These are phyloP conservation scores for Dryadomyces quercivorus DNA, from an alignment of 2,329 filamentous ascomycete genomes.

Conservation along the genomic window DNA sequence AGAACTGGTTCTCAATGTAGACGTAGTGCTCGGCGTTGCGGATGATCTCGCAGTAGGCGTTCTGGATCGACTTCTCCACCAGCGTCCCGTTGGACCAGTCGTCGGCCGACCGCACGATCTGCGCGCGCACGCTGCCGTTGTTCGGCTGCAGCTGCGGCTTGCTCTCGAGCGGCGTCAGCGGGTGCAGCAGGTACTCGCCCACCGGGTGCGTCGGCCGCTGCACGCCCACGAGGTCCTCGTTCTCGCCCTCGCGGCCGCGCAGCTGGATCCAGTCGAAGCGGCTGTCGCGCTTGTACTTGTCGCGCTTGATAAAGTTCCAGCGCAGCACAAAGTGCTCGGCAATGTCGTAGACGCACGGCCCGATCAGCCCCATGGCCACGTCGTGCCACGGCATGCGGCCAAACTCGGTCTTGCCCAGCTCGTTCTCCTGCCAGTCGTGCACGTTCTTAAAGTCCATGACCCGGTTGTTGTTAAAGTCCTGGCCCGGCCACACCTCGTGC, in stretches of 20 bases:
- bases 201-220: conserved; percentile 83
- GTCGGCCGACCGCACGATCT: conserved; percentile 77
- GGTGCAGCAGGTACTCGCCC: conserved; percentile 77
- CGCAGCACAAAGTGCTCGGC: conserved; percentile 89
- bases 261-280: conserved; percentile 77
- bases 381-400: conserved; percentile 99
- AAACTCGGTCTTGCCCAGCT: conserved; percentile 80
- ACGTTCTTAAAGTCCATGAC: conserved; percentile 93
- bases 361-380: conserved; percentile 81
- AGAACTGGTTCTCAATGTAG: conserved; percentile 98
- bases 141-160: conserved; percentile 41
- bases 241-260: conserved; percentile 59
- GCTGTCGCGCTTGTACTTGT: conserved; percentile 89
- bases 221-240: conserved; percentile 79
- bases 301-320: conserved; percentile 94
- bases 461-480: conserved; percentile 97
- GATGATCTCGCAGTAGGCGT: conserved; percentile 76
- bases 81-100: conserved; percentile 93
- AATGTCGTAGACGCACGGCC: conserved; percentile 84
- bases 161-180: conserved; percentile 52
- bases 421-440: conserved; percentile 83
- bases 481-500: conserved; percentile 83
- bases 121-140: conserved; percentile 64
- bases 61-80: conserved; percentile 74
- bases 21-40: conserved; percentile 81